phyloP scores from a whole-genome alignment of 495 filamentous ascomycete genomes.

The Eremomyces bilateralis region DNA sequence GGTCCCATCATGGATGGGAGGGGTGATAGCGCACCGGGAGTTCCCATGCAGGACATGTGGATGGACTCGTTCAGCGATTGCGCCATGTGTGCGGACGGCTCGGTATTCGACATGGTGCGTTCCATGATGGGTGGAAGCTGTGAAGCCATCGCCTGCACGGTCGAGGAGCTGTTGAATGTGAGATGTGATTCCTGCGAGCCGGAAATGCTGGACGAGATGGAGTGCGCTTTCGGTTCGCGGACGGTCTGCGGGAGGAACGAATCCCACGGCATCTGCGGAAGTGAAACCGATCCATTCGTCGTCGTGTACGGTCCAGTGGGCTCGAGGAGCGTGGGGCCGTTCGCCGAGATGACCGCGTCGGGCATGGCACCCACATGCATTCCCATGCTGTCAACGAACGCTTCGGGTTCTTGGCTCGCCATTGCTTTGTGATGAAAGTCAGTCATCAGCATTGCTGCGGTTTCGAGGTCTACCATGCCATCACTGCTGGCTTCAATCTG shows the following conservation, averaged over 20 bases:
- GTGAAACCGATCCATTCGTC: constrained; percentile 44
- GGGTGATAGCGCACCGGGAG: constrained; percentile 63
- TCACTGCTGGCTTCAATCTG: constrained; percentile 89
- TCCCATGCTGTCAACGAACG: constrained; percentile 30
- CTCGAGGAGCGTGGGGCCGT: constrained; percentile 22
- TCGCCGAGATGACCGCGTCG: constrained; percentile 51
- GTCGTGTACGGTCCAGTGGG: constrained; percentile 29
- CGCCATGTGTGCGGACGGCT: constrained; percentile 47
- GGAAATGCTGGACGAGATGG: constrained; percentile 30
- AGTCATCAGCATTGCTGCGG: constrained; percentile 96
- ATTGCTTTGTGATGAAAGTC: constrained; percentile 96
- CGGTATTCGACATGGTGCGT: constrained; percentile 33
- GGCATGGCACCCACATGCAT: no score
- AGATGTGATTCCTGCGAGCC: constrained; percentile 43
- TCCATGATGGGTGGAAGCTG: constrained; percentile 47
- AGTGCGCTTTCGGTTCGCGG: constrained; percentile 24
- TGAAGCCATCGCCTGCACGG: constrained; percentile 30
- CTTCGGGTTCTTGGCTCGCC: constrained; percentile 48
- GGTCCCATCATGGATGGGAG: constrained; percentile 52
- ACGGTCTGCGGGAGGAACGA: constrained; percentile 44
- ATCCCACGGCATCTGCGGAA: constrained; percentile 85
- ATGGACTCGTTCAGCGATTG: no score
- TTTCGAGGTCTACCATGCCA: constrained; percentile 91
- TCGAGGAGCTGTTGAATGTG: constrained; percentile 31
- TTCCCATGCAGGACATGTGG: constrained; percentile 45